These are phyloP conservation scores for Coemansia sp. DNA, from an alignment of 192 early-diverging fungal species.

Conservation along the genomic window DNA sequence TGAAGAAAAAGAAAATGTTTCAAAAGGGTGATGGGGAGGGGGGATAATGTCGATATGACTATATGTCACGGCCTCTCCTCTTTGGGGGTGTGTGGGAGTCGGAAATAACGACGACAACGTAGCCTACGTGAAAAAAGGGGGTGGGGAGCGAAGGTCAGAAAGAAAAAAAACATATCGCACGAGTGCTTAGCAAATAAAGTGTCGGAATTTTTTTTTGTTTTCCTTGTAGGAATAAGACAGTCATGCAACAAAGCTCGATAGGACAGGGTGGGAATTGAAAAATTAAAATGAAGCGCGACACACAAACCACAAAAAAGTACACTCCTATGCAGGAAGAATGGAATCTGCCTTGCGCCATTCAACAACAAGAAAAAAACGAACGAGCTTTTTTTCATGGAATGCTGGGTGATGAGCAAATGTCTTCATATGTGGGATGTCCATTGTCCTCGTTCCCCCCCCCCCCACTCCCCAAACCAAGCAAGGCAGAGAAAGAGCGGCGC, in stretches of 20 bases:
- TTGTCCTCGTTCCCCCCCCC: background rate
- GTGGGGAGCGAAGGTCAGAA: constrained; percentile 4
- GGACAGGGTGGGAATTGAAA: constrained; percentile 8
- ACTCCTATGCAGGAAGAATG: background rate
- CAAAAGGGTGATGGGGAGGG: background rate
- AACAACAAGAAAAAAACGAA: background rate
- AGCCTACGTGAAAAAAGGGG: background rate
- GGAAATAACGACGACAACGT: background rate
- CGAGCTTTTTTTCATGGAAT: background rate
- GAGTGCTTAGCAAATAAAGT: constrained; percentile 1
- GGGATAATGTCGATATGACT: constrained; percentile 8
- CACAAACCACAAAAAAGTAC: background rate
- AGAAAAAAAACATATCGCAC: background rate
- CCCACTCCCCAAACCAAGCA: background rate
- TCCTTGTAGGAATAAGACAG: too few species aligned
- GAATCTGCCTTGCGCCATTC: background rate
- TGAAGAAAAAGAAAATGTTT: background rate
- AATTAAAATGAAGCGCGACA: constrained; percentile 6
- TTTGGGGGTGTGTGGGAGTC: constrained; percentile 8
- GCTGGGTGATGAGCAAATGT: background rate
- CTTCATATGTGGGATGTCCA: background rate
- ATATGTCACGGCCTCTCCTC: background rate
- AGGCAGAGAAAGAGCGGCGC: background rate
- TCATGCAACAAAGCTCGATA: constrained; percentile 4
- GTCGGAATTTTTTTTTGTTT: background rate